Conservation (phyloP, 805 yeast species). For the Scheffersomyces ergatensis region DNA sequence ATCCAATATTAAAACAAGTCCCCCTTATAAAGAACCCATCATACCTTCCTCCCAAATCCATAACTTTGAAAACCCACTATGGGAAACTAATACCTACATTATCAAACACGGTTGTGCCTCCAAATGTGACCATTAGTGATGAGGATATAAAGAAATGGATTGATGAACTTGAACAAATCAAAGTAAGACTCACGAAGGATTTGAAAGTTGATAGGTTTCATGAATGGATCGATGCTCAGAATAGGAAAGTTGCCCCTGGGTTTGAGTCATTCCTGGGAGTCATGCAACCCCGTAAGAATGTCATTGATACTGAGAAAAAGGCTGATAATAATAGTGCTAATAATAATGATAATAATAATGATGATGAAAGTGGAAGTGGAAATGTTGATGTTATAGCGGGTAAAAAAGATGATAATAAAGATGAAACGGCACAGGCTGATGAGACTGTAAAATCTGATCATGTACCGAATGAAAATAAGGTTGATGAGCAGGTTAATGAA, state of each 20-base stretch:
- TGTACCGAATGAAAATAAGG: no score
- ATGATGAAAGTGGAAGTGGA: background rate
- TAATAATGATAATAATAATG: background rate
- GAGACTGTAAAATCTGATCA: no score
- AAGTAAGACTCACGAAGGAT: constrained; percentile 4
- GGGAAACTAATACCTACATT: constrained; percentile 34
- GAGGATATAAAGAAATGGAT: constrained; percentile 28
- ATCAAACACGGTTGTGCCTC: constrained; percentile 33
- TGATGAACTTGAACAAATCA: constrained; percentile 15
- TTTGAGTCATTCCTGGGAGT: constrained; percentile 28
- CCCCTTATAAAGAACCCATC: constrained; percentile 55
- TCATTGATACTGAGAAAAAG: background rate
- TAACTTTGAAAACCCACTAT: constrained; percentile 51
- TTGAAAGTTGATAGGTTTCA: constrained; percentile 14
- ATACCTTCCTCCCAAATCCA: constrained; percentile 52
- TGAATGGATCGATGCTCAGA: constrained; percentile 30
- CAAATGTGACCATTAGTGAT: constrained; percentile 25
- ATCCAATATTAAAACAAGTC: constrained; percentile 48
- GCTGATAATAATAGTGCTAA: background rate
- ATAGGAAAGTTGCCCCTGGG: constrained; percentile 40
- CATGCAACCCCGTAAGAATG: constrained; percentile 23
- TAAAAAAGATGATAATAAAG: constrained; percentile 27
- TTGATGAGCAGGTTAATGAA: constrained; percentile 15
- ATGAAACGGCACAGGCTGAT: no score
- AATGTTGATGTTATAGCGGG: constrained; percentile 1